phyloP scores from a whole-genome alignment of 73 alveolate genomes.

The Paramecium biaurelia region DNA sequence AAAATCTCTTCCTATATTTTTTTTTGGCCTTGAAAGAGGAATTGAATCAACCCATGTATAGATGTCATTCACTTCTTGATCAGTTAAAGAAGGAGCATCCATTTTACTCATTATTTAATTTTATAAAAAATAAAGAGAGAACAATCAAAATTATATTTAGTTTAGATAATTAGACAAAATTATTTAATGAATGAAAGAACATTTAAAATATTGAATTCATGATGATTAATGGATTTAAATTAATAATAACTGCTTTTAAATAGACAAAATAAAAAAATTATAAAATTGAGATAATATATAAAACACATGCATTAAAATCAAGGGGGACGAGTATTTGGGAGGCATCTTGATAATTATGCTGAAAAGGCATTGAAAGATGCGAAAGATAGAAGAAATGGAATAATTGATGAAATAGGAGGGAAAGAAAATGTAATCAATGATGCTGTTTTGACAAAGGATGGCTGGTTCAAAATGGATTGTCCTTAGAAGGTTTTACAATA shows the following conservation, averaged over 20 bases:
- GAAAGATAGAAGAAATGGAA: not conserved
- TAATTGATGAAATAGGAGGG: not conserved
- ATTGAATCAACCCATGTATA: slow-evolving; percentile 98
- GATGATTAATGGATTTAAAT: not conserved
- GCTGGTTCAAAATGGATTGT: not conserved
- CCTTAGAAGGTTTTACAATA: not conserved
- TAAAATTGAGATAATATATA: not conserved
- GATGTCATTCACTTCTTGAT: slow-evolving; percentile 81
- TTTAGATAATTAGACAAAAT: not conserved
- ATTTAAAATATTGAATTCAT: not conserved
- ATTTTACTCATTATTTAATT: slow-evolving; percentile 20
- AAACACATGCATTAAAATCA: not conserved
- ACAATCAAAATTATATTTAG: not conserved
- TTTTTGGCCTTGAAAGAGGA: slow-evolving; percentile 95
- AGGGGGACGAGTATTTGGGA: not conserved
- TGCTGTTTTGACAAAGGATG: not conserved
- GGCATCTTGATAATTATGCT: not conserved
- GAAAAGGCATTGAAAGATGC: not conserved
- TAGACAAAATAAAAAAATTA: not conserved
- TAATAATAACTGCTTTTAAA: not conserved
- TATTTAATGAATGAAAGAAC: not conserved
- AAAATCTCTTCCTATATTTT: slow-evolving; percentile 92
- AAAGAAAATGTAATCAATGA: not conserved
- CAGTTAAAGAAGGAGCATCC: slow-evolving; percentile 73
- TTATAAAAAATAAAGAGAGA: not conserved